Evolutionary conservation across 1,284 basidiomycete species (phyloP), one percentile per base, ranked within the genome.

Genomic region (Trichosporon sp.): DNA sequence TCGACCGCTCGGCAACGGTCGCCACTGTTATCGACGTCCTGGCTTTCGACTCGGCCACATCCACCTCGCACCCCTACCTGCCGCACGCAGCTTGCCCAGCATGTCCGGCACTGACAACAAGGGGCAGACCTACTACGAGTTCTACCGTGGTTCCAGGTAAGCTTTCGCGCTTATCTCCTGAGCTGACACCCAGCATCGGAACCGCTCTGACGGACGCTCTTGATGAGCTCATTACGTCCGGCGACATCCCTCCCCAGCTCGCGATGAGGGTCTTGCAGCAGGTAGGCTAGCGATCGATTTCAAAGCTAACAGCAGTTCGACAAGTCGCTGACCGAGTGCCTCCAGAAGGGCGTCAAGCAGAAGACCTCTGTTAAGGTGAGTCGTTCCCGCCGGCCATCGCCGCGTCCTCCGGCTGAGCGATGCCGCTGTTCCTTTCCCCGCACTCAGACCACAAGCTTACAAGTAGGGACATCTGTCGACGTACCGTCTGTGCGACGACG

Each of bases 151-250:
- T 2, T 81, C 81, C 23, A 78, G 77, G 80, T 81, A 31, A 65
- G 70, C 60, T 34, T 1, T 0, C 15, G 21, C 23, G 53, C 25
- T 3, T 5, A 13, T 34, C 6, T 3, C 34, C 4, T 23, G 23
- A 25, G 38, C 56, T 31, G 29, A 62, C 32, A 1, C 4, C 18
- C 77, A 98, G 96, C 75, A 93, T 98, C 83, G 96, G 96, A 53
- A 93, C 95, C 87, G 94, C 96, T 62, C 87, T 99, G 68, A 98
- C 96, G n/a, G 96, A 99, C 86, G 95, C 96, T 73, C 89, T 99
- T 76, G 96, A 99, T 85, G 96, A 99, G 85, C 89, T 99, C 72
- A 99, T 99, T 79, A 97, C 95, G 65, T 93, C 91, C 75, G 96
- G 96, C 1, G 91, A 93, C 69, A 98, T 99, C 76, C 97, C 95